Evolutionary conservation across 176 grass and related monocot species (phyloP).

Genomic region (bread wheat (Triticum aestivum)): IWGSC_CS_RefSeq_v2.1 NC_057806.1:525032357-525032856

Average conservation of each 20-base stretch:
- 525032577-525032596: neutral
- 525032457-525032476: neutral
- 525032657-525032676: neutral
- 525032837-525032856: constrained; percentile 5
- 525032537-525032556: constrained; percentile 6
- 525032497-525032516: neutral
- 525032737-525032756: constrained; percentile 67
- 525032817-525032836: constrained; percentile 83
- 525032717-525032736: constrained; percentile 87
- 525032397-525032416: neutral
- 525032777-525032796: constrained; percentile 83
- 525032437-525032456: too few relatives aligned
- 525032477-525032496: neutral
- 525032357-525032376: constrained; percentile 20
- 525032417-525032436: neutral
- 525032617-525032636: neutral
- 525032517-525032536: neutral
- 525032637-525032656: neutral
- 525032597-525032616: neutral
- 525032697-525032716: constrained; percentile 63
- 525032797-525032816: constrained; percentile 52
- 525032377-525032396: constrained; percentile 16
- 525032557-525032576: neutral
- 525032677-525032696: constrained; percentile 3
- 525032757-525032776: constrained; percentile 73